Conservation (phyloP, 1,284 basidiomycete genomes). For the Malassezia arunalokei region DNA sequence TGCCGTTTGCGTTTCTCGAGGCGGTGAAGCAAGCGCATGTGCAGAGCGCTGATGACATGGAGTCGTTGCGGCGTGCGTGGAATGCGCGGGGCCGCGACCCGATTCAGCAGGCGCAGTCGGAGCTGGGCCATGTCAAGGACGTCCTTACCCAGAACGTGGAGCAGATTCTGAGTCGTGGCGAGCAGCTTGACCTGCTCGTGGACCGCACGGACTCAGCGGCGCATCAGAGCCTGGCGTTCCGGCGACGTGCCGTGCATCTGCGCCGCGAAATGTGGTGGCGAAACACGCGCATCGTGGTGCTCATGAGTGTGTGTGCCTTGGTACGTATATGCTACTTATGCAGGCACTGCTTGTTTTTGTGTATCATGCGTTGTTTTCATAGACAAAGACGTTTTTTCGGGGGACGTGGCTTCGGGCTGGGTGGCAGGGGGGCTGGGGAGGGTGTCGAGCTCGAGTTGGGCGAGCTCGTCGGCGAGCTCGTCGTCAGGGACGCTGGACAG, state of each 20-base stretch:
- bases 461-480: slow-evolving; percentile 35
- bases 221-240: slow-evolving; percentile 86
- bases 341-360: slow-evolving; percentile 4
- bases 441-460: slow-evolving; percentile 9
- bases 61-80: slow-evolving; percentile 55
- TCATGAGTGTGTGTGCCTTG: slow-evolving; percentile 42
- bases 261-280: slow-evolving; percentile 93
- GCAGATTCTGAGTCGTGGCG: slow-evolving; percentile 81
- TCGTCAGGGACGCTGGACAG: slow-evolving; percentile 21
- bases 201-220: slow-evolving; percentile 96
- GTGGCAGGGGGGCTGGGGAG: neutral
- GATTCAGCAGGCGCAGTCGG: slow-evolving; percentile 72
- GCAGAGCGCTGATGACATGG: neutral
- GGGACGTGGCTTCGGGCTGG: neutral
- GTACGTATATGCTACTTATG: neutral
- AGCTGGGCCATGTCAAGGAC: slow-evolving; percentile 84
- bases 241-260: slow-evolving; percentile 72
- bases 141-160: slow-evolving; percentile 65
- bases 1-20: slow-evolving; percentile 83
- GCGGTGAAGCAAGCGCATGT: slow-evolving; percentile 59
- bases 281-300: slow-evolving; percentile 55
- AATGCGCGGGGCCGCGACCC: slow-evolving; percentile 85
- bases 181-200: slow-evolving; percentile 86
- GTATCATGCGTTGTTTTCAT: slow-evolving; percentile 5
- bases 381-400: neutral